These are phyloP conservation scores for Murraya paniculata DNA, from an alignment of 345 rosid genomes.

Conservation along the genomic window DNA sequence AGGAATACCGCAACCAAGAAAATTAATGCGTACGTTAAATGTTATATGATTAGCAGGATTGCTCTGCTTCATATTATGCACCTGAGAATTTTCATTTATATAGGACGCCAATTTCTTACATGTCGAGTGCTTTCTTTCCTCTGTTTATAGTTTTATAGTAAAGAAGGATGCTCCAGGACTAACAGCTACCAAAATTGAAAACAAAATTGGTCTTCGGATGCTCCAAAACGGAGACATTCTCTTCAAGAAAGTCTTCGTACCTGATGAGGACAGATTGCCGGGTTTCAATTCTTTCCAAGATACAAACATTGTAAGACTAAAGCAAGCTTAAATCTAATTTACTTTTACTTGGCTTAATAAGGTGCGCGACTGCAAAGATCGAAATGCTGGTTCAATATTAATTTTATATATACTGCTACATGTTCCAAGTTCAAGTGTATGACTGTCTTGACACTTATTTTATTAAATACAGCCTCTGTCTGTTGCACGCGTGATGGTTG, in stretches of 20 bases:
- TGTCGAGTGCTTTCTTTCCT: no score
- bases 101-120: no score
- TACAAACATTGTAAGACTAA: slow-evolving; percentile 55
- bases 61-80: no score
- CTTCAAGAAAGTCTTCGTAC: slow-evolving; percentile 70
- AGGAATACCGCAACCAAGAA: slow-evolving; percentile 73
- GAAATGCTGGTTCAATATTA: no score
- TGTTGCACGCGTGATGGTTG: slow-evolving; percentile 87
- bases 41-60: neutral
- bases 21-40: slow-evolving; percentile 67
- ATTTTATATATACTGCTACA: no score
- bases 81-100: no score
- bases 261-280: slow-evolving; percentile 81
- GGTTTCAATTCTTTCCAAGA: slow-evolving; percentile 90
- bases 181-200: slow-evolving; percentile 71
- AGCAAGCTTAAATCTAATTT: neutral
- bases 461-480: slow-evolving; percentile 58
- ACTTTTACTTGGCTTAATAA: neutral
- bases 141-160: slow-evolving; percentile 60
- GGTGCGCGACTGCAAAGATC: no score
- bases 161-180: slow-evolving; percentile 92
- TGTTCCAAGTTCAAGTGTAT: no score
- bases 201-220: slow-evolving; percentile 87
- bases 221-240: slow-evolving; percentile 96
- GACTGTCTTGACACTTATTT: neutral